Evolutionary conservation across 140 eudicot species (phyloP), one percentile per base, ranked within the genome.

Genomic region (Stevia rebaudiana): DNA sequence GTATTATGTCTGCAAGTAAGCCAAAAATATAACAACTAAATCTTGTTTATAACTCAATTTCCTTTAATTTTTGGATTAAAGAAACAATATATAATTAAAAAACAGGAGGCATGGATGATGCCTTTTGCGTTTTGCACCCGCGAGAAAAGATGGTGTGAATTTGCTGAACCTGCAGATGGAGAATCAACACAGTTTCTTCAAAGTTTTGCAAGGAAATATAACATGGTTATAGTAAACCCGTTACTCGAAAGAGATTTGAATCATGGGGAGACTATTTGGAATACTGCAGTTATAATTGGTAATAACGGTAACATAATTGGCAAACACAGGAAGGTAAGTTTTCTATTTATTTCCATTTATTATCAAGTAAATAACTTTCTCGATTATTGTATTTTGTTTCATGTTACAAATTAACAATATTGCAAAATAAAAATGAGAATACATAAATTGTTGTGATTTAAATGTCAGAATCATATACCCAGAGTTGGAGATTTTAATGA

Each of bases 51-150:
- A 21, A 33, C 51, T 31, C 16, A 4, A n/a, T 61, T 35, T 30
- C 13, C 11, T 8, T 41, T 54, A 1, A 19, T 49, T 30, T 67
- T 24, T 50, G 35, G n/a, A 28, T 43, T 62, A 35, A 42, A 40
- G n/a, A 21, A 25, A 11, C 13, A 36, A 54, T 67, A 6, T 24
- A 25, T 69, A 12, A 63, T 37, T 59, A 35, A 62, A 47, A 41
- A 71, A 55, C 75, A 91, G 98, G 98, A 91, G 65, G 96, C 98
- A 31, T 91, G 98, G 98, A 91, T 65, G 73, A 91, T 91, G 98
- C 98, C 98, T 36, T 91, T 91, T 81, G 98, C 95, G 49, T 91
- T 91, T 76, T 91, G 98, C 75, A 91, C 98, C 43, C 91, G 98
- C 30, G 98, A 91, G 84, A 91, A 91, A 81, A 77, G 86, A 40